Conservation (phyloP, 2,329 filamentous ascomycete genomes). For the Penicillium sp. region DNA sequence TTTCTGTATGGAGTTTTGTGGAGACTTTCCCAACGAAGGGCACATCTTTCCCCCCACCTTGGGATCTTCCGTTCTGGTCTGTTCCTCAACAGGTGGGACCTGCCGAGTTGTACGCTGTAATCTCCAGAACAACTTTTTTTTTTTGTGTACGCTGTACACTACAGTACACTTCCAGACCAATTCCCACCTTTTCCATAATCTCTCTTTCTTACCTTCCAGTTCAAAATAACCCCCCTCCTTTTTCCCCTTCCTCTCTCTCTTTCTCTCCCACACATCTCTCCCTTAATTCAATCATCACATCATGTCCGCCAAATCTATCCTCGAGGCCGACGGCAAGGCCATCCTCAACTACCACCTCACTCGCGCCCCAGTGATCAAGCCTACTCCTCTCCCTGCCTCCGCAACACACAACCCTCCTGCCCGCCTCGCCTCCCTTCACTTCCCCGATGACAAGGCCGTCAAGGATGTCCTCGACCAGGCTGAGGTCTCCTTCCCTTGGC, state of each 20-base stretch:
- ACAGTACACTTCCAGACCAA: constrained; percentile 26
- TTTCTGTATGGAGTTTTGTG: not conserved
- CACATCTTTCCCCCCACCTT: constrained; percentile 1
- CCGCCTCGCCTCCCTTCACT: constrained; percentile 88
- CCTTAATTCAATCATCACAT: constrained; percentile 33
- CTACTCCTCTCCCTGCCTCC: constrained; percentile 81
- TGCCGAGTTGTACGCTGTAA: constrained; percentile 30
- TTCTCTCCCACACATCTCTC: constrained; percentile 4
- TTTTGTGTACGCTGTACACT: constrained; percentile 24
- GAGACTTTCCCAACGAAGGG: constrained; percentile 16
- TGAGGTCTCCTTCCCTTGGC: constrained; percentile 95
- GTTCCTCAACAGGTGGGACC: constrained; percentile 24
- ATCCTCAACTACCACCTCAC: constrained; percentile 99
- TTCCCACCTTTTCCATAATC: constrained; percentile 15
- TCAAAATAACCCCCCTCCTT: constrained; percentile 27
- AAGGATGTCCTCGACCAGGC: constrained; percentile 88
- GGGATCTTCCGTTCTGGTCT: constrained; percentile 10
- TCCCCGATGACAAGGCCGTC: constrained; percentile 82
- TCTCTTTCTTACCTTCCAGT: constrained; percentile 20
- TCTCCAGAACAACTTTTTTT: constrained; percentile 29
- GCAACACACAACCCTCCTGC: constrained; percentile 88
- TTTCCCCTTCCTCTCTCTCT: constrained; percentile 10
- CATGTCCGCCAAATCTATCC: constrained; percentile 96
- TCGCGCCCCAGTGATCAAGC: constrained; percentile 95
- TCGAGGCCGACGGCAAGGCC: constrained; percentile 99